Evolutionary conservation across 768 basidiomycete genomes (phyloP).

Genomic region (Sporobolomyces pararoseus): DNA sequence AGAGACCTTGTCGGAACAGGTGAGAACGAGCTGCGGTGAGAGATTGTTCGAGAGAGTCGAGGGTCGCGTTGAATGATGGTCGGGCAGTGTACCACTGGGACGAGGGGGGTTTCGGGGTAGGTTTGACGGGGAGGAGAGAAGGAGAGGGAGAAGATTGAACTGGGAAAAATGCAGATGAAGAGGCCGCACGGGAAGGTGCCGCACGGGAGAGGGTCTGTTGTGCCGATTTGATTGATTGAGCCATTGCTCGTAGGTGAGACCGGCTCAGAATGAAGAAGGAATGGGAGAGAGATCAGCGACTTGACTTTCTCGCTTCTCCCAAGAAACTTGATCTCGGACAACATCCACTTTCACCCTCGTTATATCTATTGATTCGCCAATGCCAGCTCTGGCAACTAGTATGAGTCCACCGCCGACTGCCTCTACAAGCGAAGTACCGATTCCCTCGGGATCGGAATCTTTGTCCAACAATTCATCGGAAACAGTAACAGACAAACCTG

Average conservation of each 20-base stretch:
- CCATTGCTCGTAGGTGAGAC: not conserved
- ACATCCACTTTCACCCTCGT: not conserved
- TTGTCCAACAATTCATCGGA: not conserved
- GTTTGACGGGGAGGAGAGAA: not conserved
- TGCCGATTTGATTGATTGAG: not conserved
- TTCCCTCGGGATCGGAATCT: not conserved
- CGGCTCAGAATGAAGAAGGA: not conserved
- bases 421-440: not conserved
- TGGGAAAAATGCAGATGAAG: slow-evolving; percentile 28
- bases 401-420: not conserved
- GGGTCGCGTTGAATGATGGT: slow-evolving; percentile 37
- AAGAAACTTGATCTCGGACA: no score
- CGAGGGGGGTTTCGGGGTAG: slow-evolving; percentile 39
- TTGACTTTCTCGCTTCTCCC: not conserved
- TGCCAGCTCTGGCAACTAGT: not conserved
- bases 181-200: not conserved
- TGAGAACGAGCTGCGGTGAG: slow-evolving; percentile 33
- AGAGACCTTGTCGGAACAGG: slow-evolving; percentile 34
- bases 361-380: not conserved
- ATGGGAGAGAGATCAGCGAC: not conserved
- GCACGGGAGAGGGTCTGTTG: slow-evolving; percentile 4
- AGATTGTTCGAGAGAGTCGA: slow-evolving; percentile 29
- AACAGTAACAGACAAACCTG: not conserved
- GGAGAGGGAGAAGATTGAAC: slow-evolving; percentile 17
- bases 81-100: slow-evolving; percentile 42